A percentile compares a stretch with the other conserved stretches of the same genome.
phyloP scores from a whole-genome alignment of 495 filamentous ascomycete species.

The Aspergillus sclerotiicarbonarius region DNA sequence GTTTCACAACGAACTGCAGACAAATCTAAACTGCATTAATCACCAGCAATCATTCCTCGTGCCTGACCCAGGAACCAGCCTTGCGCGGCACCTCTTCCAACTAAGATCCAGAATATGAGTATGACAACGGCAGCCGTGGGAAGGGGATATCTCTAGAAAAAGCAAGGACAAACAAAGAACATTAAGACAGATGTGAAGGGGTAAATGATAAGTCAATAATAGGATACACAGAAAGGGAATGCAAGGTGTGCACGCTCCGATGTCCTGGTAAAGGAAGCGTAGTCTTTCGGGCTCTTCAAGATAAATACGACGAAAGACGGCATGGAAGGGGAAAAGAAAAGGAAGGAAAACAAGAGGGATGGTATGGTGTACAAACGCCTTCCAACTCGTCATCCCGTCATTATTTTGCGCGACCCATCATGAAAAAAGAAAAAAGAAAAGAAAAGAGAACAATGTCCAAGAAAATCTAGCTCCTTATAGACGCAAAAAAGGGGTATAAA shows the following conservation, averaged over 20 bases:
- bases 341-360: background rate
- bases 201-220: background rate
- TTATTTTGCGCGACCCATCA: constrained; percentile 16
- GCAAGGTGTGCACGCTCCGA: constrained; percentile 8
- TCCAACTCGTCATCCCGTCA: constrained; percentile 11
- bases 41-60: constrained; percentile 10
- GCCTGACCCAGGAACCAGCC: constrained; percentile 16
- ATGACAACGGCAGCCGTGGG: background rate
- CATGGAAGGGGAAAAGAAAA: constrained; percentile 9
- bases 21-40: constrained; percentile 9
- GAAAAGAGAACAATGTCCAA: constrained; percentile 14
- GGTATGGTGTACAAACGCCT: background rate
- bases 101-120: background rate
- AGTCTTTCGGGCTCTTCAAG: background rate
- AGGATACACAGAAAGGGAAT: constrained; percentile 18
- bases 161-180: background rate
- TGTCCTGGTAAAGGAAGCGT: background rate
- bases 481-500: constrained; percentile 34
- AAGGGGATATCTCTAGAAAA: constrained; percentile 11
- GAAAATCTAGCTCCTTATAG: constrained; percentile 24
- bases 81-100: background rate
- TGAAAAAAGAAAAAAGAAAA: background rate
- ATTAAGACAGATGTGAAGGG: background rate
- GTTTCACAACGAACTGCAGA: constrained; percentile 2
- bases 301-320: constrained; percentile 9